A percentile compares a stretch with the other conserved stretches of the same genome.
phyloP scores from a whole-genome alignment of 441 rosid genomes.

The Syzygium malaccense region DNA sequence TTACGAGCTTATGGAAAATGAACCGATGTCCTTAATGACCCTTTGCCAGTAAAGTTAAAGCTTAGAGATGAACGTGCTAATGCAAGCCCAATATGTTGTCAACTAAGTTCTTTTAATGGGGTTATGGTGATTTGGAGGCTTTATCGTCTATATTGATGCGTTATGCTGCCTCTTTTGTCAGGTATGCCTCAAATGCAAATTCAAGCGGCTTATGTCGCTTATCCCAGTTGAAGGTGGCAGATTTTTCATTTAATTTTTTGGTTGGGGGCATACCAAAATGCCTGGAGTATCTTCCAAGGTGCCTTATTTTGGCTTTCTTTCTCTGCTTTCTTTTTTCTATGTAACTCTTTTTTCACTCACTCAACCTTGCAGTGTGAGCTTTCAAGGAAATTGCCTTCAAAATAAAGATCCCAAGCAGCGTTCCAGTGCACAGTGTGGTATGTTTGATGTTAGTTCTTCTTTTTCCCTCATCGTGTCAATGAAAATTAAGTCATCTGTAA shows the following conservation, averaged over 20 bases:
- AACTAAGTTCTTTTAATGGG: background rate
- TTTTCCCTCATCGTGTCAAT: background rate
- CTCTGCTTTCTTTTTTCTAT: background rate
- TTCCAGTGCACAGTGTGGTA: slow-evolving; percentile 59
- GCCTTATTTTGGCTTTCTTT: slow-evolving; percentile 3
- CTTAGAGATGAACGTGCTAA: background rate
- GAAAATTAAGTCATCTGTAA: background rate
- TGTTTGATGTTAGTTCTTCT: slow-evolving; percentile 1
- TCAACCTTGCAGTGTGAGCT: slow-evolving; percentile 52
- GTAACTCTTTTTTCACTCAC: slow-evolving; percentile 6
- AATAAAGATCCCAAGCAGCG: slow-evolving; percentile 64
- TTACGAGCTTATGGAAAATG: background rate
- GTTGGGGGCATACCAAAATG: slow-evolving; percentile 82
- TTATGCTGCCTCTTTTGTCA: slow-evolving; percentile 16
- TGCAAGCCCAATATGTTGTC: background rate
- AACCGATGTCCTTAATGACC: background rate
- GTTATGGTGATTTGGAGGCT: background rate
- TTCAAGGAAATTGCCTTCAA: slow-evolving; percentile 88
- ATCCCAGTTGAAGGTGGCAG: slow-evolving; percentile 61
- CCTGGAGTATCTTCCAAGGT: slow-evolving; percentile 68
- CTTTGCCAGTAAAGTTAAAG: background rate
- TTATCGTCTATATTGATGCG: background rate
- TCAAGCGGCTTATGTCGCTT: slow-evolving; percentile 60
- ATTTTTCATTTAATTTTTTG: slow-evolving; percentile 82
- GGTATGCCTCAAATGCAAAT: slow-evolving; percentile 57